A percentile compares a stretch with the other conserved stretches of the same genome.
phyloP scores from a whole-genome alignment of 2,329 filamentous ascomycete species.

The Phialemonium atrogriseum region DNA sequence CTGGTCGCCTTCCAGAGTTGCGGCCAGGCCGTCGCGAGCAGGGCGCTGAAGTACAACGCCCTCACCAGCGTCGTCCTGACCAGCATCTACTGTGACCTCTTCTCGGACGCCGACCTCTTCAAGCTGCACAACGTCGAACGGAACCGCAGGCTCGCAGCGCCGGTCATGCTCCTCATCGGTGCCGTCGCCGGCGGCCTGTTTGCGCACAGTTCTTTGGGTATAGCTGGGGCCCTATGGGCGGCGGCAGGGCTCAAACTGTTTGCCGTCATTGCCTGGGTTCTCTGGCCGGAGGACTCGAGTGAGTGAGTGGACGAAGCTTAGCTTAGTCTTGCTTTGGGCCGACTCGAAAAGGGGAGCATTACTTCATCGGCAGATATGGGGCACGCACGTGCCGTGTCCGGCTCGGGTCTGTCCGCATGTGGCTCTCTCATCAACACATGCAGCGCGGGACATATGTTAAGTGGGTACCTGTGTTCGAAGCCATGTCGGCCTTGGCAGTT shows the following conservation, averaged over 20 bases:
- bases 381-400: too few relatives aligned
- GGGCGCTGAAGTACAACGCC: slow-evolving; percentile 60
- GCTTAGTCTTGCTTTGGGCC: too few relatives aligned
- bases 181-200: slow-evolving; percentile 42
- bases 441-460: too few relatives aligned
- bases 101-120: slow-evolving; percentile 52
- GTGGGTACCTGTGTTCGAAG: too few relatives aligned
- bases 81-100: slow-evolving; percentile 74
- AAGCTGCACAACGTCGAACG: slow-evolving; percentile 35
- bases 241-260: slow-evolving; percentile 46
- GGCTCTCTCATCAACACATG: too few relatives aligned
- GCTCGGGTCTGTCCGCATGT: too few relatives aligned
- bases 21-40: slow-evolving; percentile 68
- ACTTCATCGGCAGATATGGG: too few relatives aligned
- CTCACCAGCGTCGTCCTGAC: slow-evolving; percentile 74
- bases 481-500: too few relatives aligned
- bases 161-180: slow-evolving; percentile 38
- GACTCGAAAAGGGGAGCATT: too few relatives aligned
- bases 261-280: slow-evolving; percentile 49
- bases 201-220: slow-evolving; percentile 37
- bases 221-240: slow-evolving; percentile 50
- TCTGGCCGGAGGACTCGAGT: slow-evolving; percentile 40
- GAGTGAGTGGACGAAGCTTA: background rate
- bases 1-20: slow-evolving; percentile 69
- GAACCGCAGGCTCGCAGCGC: slow-evolving; percentile 41